Base-by-base conservation (phyloP, 805 yeast species). In the Schizosaccharomyces osmophilus region DNA sequence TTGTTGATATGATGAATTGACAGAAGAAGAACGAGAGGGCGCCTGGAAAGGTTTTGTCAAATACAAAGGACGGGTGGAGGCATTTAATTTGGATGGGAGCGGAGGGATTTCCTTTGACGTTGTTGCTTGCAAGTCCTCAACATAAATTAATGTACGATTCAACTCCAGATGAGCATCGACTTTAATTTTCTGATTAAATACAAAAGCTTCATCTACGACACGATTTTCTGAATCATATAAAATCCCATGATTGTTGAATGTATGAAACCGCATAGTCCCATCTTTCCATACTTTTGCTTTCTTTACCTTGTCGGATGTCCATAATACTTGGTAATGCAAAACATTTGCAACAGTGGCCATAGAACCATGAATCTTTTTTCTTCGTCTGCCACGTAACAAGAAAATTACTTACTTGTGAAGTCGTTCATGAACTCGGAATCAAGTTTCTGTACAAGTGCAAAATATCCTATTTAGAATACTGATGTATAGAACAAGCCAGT, bases 201-300 rank as follows among this genome's bases (percentile, higher is more conserved):
- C 15, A 29, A 51, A 51, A 29, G 32, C 22, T 8, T 22, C 36
- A 24, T 22, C 57, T 22, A 51, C 13, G 57, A 51, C 57, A 17
- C 57, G 57, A 17, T 51, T 24, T 9, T 51, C 32, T 8, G 57
- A 51, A 59, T 70, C 72, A 29, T 62, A 60, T 13, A 70, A 64
- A 39, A 65, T 58, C 5, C 66, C 64, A 26, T 66, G 64, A 22
- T 57, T 48, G 60, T 65, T 64, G 61, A 63, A 60, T 8, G 19
- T 19, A 55, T 64, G 62, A 59, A 66, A 65, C 24, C 62, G 63
- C 45, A 68, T 62, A n/a, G 45, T 61, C 5, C 73, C 73, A 59
- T 70, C 73, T 59, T 66, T 64, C 72, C 73, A 70, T 59, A 63
- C 64, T 61, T 70, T 70, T 51, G 63, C 66, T 62, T 70, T 70